These are phyloP conservation scores for Fusarium sp. DNA, from an alignment of 2,329 filamentous ascomycete genomes.

Conservation along the genomic window DNA sequence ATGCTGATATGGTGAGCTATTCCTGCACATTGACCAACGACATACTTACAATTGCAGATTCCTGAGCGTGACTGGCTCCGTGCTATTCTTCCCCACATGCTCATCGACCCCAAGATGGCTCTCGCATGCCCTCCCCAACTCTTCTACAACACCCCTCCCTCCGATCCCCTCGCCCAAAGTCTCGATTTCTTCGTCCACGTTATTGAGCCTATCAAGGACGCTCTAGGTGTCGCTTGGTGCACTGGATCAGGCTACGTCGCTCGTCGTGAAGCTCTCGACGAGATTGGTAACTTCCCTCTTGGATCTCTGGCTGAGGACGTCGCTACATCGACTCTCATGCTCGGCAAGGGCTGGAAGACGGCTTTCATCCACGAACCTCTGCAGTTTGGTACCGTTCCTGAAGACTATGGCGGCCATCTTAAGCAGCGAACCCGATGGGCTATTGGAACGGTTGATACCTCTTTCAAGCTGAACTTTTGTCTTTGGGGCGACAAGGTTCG, in stretches of 20 bases:
- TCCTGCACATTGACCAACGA: accelerated
- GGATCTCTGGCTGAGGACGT: conserved; percentile 70
- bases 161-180: conserved; percentile 67
- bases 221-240: conserved; percentile 68
- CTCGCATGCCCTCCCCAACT: conserved; percentile 69
- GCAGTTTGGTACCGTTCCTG: conserved; percentile 68
- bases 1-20: conserved; percentile 68
- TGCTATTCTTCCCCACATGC: conserved; percentile 66
- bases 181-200: conserved; percentile 68
- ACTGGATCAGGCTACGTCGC: conserved; percentile 71
- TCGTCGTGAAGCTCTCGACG: conserved; percentile 67
- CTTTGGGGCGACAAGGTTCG: conserved; percentile 63
- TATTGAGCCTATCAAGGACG: conserved; percentile 60
- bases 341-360: conserved; percentile 70
- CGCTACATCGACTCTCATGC: conserved; percentile 66
- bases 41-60: conserved; percentile 53
- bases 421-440: conserved; percentile 68
- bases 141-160: conserved; percentile 69
- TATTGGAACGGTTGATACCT: conserved; percentile 66
- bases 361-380: conserved; percentile 68
- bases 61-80: conserved; percentile 69
- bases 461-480: conserved; percentile 69
- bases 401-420: conserved; percentile 63
- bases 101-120: conserved; percentile 66
- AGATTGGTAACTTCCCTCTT: conserved; percentile 70